Evolutionary conservation across 2,329 filamentous ascomycete genomes (phyloP).

Genomic region (Amesomyces nigricolor): DNA sequence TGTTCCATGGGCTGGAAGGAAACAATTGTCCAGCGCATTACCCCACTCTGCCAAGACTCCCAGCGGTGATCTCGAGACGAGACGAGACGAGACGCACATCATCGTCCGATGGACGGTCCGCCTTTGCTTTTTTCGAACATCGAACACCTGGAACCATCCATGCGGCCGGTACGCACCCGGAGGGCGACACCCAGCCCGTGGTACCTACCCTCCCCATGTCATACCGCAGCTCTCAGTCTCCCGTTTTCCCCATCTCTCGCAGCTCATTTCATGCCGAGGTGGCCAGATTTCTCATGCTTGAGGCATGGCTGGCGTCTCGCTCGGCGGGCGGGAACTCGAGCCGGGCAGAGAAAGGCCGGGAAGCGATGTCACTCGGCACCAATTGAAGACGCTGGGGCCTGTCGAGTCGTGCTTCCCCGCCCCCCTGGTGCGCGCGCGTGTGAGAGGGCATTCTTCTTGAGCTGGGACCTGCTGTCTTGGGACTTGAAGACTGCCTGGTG

Average conservation of each 20-base stretch:
- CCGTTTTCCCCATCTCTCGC: no score
- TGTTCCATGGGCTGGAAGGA: background rate
- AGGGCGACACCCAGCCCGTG: no score
- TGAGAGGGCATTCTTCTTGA: no score
- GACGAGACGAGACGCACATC: slow-evolving; percentile 19
- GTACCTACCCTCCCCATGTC: no score
- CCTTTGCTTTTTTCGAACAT: background rate
- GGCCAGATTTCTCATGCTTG: background rate
- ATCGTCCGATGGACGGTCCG: background rate
- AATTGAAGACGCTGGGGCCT: slow-evolving; percentile 9
- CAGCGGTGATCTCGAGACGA: background rate
- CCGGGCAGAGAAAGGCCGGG: background rate
- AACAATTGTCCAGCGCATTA: background rate
- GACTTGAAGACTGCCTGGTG: background rate
- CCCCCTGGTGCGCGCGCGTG: slow-evolving; percentile 10
- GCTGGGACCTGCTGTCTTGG: no score
- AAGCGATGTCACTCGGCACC: slow-evolving; percentile 5
- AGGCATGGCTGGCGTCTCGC: background rate
- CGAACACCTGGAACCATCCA: no score
- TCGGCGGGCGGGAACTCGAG: background rate
- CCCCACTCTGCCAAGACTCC: background rate
- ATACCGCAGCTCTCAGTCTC: no score
- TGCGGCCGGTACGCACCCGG: no score
- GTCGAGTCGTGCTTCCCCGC: slow-evolving; percentile 16
- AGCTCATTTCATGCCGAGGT: background rate